Conservation (phyloP, 2,329 filamentous ascomycete genomes). For the Niveomyces coronatus region DNA sequence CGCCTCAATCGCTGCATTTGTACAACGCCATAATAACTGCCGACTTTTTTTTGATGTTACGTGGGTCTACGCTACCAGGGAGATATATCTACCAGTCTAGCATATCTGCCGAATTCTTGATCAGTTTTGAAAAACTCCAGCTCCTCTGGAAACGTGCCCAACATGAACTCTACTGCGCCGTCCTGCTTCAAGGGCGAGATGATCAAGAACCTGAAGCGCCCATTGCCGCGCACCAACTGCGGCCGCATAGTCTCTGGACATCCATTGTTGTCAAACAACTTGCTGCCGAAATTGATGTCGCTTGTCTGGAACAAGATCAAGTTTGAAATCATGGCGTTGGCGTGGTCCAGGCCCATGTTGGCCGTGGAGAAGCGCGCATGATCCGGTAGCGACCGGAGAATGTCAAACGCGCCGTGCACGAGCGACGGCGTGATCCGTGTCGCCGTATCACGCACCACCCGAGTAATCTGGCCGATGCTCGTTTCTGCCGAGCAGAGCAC, state of each 20-base stretch:
- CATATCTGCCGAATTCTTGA: constrained; percentile 18
- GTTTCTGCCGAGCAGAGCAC: constrained; percentile 19
- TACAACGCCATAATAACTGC: no score
- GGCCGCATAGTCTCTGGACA: constrained; percentile 19
- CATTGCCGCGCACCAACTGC: constrained; percentile 18
- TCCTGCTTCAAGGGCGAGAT: constrained; percentile 20
- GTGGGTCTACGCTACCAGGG: not conserved
- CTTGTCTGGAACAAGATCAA: constrained; percentile 20
- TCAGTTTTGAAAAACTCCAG: constrained; percentile 18
- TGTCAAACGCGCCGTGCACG: constrained; percentile 19
- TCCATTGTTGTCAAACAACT: constrained; percentile 17
- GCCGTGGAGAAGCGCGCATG: constrained; percentile 16
- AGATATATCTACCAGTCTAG: constrained; percentile 12
- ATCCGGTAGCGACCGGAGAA: constrained; percentile 18
- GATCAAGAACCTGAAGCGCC: constrained; percentile 17
- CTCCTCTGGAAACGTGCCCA: constrained; percentile 20
- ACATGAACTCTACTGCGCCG: constrained; percentile 19
- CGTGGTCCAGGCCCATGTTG: constrained; percentile 18
- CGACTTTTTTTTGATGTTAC: no score
- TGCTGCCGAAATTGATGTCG: constrained; percentile 19
- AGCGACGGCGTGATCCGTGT: constrained; percentile 16
- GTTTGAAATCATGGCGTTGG: constrained; percentile 21
- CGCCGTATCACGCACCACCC: constrained; percentile 16
- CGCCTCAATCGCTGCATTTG: no score
- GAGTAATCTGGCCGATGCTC: constrained; percentile 17